Percentiles rank a stretch among this genome's conserved stretches.
Evolutionary conservation across 2,329 filamentous ascomycete genomes (phyloP).

Genomic region (Microsporum audouinii): DNA sequence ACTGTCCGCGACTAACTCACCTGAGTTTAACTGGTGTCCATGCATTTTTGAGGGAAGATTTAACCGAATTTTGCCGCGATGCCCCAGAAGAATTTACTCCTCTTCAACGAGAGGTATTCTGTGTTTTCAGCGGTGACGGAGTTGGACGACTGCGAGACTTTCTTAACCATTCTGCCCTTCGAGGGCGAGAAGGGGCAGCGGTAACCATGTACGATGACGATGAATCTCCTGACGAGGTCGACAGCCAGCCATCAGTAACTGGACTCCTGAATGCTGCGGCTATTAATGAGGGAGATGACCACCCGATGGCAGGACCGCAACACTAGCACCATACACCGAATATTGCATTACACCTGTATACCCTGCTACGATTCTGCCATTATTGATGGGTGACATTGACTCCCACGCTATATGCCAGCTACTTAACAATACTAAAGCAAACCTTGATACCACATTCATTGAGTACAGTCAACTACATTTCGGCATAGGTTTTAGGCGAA

Average conservation of each 20-base stretch:
- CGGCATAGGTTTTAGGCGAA: not conserved
- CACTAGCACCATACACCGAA: not conserved
- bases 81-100: constrained; percentile 87
- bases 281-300: constrained; percentile 33
- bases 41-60: constrained; percentile 74
- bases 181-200: constrained; percentile 28
- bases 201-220: constrained; percentile 38
- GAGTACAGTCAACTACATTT: not conserved
- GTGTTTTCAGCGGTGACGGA: constrained; percentile 85
- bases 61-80: constrained; percentile 73
- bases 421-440: not conserved
- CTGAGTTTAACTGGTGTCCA: constrained; percentile 87
- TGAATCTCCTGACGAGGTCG: constrained; percentile 30
- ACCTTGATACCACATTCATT: not conserved
- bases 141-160: constrained; percentile 67
- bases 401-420: not conserved
- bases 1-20: constrained; percentile 85
- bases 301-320: constrained; percentile 12
- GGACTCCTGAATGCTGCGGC: constrained; percentile 33
- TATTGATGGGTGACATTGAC: not conserved
- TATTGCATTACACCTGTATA: not conserved
- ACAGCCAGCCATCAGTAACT: constrained; percentile 18
- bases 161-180: constrained; percentile 46
- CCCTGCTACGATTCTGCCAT: not conserved
- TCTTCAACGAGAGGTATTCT: constrained; percentile 90